phyloP scores from a whole-genome alignment of 768 basidiomycete genomes.

The Rhodosporidiobolus sp. region DNA sequence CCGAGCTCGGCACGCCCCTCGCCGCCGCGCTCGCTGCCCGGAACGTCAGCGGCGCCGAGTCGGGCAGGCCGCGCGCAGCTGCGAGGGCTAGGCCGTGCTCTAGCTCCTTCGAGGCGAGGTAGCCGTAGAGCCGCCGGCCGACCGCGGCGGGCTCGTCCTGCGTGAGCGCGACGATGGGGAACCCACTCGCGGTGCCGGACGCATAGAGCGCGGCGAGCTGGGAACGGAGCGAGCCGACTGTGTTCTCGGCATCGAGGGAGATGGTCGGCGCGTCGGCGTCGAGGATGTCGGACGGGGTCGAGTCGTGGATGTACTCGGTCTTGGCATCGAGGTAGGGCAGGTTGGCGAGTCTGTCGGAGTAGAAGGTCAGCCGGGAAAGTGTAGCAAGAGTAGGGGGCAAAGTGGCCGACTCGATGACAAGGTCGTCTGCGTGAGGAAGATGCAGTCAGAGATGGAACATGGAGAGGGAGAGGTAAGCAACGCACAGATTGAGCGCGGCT shows the following conservation, averaged over 20 bases:
- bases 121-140: conserved; percentile 72
- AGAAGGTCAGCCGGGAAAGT: conserved; percentile 1
- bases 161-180: conserved; percentile 67
- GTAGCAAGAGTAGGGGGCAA: neutral
- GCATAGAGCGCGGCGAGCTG: conserved; percentile 68
- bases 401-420: conserved; percentile 72
- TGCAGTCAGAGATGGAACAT: neutral
- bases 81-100: conserved; percentile 70
- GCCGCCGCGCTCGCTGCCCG: neutral
- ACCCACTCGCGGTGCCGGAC: conserved; percentile 61
- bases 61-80: neutral
- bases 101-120: conserved; percentile 86
- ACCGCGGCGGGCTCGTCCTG: conserved; percentile 49
- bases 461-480: neutral
- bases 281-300: conserved; percentile 22
- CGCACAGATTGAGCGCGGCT: conserved; percentile 85
- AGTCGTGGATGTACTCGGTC: conserved; percentile 61
- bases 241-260: conserved; percentile 66
- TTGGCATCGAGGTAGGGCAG: conserved; percentile 91
- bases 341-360: conserved; percentile 60
- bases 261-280: conserved; percentile 63
- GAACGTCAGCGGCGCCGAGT: conserved; percentile 13
- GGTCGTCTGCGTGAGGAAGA: conserved; percentile 53
- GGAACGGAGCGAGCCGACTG: conserved; percentile 69
- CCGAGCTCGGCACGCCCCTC: neutral